Percentiles rank a stretch among this genome's conserved stretches.
These are phyloP conservation scores for Talaromyces sp. DNA, from an alignment of 2,329 filamentous ascomycete species.

Conservation along the genomic window DNA sequence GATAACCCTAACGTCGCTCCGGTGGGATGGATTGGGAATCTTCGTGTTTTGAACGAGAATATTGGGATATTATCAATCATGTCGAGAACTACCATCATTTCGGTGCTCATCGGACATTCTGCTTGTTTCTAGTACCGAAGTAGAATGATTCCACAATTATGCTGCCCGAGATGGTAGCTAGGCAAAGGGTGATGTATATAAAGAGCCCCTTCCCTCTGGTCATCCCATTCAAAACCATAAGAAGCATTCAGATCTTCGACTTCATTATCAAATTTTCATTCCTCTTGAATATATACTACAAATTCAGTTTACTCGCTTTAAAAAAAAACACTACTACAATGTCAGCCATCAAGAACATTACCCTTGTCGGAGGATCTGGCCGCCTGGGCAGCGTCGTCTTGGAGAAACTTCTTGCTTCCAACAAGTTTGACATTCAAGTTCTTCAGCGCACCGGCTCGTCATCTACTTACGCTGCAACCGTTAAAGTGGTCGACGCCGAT, in stretches of 20 bases:
- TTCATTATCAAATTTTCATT: neutral
- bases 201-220: neutral
- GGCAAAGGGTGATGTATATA: neutral
- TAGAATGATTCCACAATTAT: neutral
- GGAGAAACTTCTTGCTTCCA: constrained; percentile 37
- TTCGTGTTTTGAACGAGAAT: neutral
- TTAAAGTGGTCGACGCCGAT: constrained; percentile 49
- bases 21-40: constrained; percentile 14
- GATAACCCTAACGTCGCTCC: neutral
- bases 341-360: constrained; percentile 17
- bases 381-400: constrained; percentile 30
- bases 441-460: constrained; percentile 51
- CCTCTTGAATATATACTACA: neutral
- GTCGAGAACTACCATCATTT: neutral
- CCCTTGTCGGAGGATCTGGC: constrained; percentile 15
- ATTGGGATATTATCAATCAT: neutral
- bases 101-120: neutral
- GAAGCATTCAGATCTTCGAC: too few relatives aligned
- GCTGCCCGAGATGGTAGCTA: neutral
- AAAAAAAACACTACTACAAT: neutral
- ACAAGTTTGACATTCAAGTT: constrained; percentile 54
- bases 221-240: neutral
- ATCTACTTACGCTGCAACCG: constrained; percentile 33
- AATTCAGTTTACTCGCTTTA: neutral
- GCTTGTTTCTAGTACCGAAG: too few relatives aligned